phyloP scores from a whole-genome alignment of 306 rosid genomes.

The Cyamopsis tetragonoloba region DNA sequence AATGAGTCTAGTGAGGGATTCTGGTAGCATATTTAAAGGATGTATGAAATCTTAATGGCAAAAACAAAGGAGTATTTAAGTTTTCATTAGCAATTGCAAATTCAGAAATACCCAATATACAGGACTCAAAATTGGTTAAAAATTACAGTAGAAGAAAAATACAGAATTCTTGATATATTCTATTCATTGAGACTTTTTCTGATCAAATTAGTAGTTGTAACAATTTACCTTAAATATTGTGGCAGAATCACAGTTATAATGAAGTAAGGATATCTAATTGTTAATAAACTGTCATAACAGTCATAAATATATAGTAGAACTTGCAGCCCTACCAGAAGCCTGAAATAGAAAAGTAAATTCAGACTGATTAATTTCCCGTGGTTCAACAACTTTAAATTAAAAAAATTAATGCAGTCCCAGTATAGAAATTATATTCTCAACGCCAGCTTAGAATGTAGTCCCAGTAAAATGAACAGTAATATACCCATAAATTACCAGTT shows the following conservation, averaged over 20 bases:
- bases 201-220: neutral
- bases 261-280: neutral
- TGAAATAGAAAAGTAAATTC: constrained; percentile 33
- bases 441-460: neutral
- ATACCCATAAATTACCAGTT: neutral
- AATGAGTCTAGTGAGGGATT: too few relatives aligned
- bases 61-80: neutral
- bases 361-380: neutral
- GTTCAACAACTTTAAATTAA: too few relatives aligned
- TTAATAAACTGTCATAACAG: neutral
- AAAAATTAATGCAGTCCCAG: too few relatives aligned
- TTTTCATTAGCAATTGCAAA: neutral
- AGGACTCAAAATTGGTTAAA: neutral
- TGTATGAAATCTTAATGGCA: neutral
- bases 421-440: neutral
- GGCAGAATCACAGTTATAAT: neutral
- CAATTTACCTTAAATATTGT: neutral
- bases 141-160: neutral
- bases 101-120: neutral
- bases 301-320: constrained; percentile 22
- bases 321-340: constrained; percentile 59
- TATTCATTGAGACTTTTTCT: neutral
- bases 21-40: too few relatives aligned
- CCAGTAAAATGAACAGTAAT: neutral
- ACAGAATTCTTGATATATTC: neutral